Percentiles rank a stretch among this genome's conserved stretches.
Evolutionary conservation across 1,139 yeast genomes (phyloP).

Genomic region (Geotrichum bryndzae): DNA sequence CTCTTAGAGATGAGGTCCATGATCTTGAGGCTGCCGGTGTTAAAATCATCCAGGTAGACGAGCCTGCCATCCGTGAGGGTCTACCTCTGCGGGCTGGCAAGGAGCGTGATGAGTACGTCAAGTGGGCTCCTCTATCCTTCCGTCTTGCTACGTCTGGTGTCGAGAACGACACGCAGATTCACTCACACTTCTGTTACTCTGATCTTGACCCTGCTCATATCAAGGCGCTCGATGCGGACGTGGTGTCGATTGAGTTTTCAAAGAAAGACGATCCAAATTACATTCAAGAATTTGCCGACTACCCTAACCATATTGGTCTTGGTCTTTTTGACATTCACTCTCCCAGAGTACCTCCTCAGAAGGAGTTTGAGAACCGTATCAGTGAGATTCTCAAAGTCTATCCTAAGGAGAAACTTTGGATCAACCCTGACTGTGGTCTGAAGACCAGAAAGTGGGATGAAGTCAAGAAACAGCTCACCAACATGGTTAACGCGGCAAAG

Average conservation of each 20-base stretch:
- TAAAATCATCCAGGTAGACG: conserved; percentile 97
- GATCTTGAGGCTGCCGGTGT: conserved; percentile 98
- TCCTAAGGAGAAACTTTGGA: conserved; percentile 98
- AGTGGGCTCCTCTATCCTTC: conserved; percentile 99
- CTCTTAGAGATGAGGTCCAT: conserved; percentile 96
- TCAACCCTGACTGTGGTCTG: conserved; percentile 99
- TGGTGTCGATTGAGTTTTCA: conserved; percentile 97
- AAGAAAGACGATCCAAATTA: conserved; percentile 98
- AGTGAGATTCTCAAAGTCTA: conserved; percentile 91
- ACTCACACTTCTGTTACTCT: conserved; percentile 99
- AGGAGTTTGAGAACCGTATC: conserved; percentile 90
- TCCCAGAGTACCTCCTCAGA: conserved; percentile 97
- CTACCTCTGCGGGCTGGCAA: conserved; percentile 97
- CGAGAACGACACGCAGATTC: conserved; percentile 89
- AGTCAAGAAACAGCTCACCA: conserved; percentile 71
- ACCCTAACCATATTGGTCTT: conserved; percentile 99
- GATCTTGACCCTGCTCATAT: conserved; percentile 99
- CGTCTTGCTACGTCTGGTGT: conserved; percentile 99
- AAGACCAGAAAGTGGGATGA: conserved; percentile 97
- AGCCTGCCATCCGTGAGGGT: conserved; percentile 99
- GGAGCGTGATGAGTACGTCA: conserved; percentile 92
- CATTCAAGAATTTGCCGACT: conserved; percentile 94
- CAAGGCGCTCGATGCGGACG: conserved; percentile 99
- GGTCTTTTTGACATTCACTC: conserved; percentile 99
- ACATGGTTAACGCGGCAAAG: conserved; percentile 99